Evolutionary conservation across 768 basidiomycete genomes (phyloP), one percentile per base, ranked within the genome.

Genomic region (Kwoniella pini): DNA sequence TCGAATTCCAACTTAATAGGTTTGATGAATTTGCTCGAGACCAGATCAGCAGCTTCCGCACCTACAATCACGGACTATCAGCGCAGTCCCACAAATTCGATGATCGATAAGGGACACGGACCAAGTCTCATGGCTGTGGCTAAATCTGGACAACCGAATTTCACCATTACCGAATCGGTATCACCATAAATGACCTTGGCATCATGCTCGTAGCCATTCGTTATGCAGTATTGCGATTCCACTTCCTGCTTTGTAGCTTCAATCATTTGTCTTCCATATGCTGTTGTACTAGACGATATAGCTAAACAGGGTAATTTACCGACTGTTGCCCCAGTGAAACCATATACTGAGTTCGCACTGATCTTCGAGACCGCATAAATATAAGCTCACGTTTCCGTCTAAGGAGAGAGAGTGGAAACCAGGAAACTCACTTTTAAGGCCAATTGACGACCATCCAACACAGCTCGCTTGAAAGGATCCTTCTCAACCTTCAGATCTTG

Each of bases 1-100:
- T 99, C 96, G 80, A 99, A 99, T 79, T 99, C 95, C 26, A 99
- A 86, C 78, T 98, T 98, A 82, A 98, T 98, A 0, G 95, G 96
- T 71, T 88, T 88, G 70, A 93, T 81, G 77, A 99, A 99, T 77
- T 92, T 91, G 40, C 83, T 76, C 0, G 96, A 93, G 17, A 99
- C 95, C 15, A 90, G 83, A 15, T 90, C 86, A 0, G 96, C 96
- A 1, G 96, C 96, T 80, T 97, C 90, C 39, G 86, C 86, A 38
- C 94, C 93, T 95, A 67, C 6, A 33, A 10, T 11, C 44, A 28
- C 7, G 2, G 10, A 52, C 44, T 6, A 39, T 45, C 36, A 60
- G 66, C 22, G 40, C n/a, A 9, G 9, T 5, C 7, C 40, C 11
- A 13, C 2, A 5, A 30, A 40, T 49, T 26, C 21, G 30, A 56